Evolutionary conservation across 768 basidiomycete species (phyloP).

Genomic region (Mycena rosella): DNA sequence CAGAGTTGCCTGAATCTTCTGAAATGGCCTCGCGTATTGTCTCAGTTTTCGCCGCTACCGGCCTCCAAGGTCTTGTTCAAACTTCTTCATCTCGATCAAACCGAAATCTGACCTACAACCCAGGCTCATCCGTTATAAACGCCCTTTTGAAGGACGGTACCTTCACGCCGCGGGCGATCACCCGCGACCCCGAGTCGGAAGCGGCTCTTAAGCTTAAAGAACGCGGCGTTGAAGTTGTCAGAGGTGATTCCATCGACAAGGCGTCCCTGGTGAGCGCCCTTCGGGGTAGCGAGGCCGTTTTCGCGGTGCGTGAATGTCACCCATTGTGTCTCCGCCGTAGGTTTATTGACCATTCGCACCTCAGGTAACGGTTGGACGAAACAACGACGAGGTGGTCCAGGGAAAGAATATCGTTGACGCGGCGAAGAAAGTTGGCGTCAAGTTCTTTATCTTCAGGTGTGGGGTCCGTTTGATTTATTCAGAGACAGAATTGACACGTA

Average conservation of each 20-base stretch:
- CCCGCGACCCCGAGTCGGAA: conserved; percentile 2
- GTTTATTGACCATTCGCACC: not conserved
- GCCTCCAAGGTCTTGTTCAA: not conserved
- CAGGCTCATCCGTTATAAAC: conserved; percentile 4
- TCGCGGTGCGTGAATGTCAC: conserved; percentile 5
- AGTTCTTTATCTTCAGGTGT: conserved; percentile 37
- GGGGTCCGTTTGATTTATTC: not conserved
- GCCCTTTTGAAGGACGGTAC: conserved; percentile 9
- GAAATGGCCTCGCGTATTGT: conserved; percentile 8
- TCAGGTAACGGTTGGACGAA: conserved; percentile 26
- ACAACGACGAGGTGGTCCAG: too few species aligned
- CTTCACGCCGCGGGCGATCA: conserved; percentile 17
- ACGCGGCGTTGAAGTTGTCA: conserved; percentile 14
- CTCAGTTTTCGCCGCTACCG: conserved; percentile 11
- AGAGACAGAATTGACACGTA: not conserved
- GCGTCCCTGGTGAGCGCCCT: not conserved
- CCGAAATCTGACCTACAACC: not conserved
- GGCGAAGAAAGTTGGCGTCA: conserved; percentile 39
- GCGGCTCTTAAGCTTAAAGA: not conserved
- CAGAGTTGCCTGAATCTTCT: too few species aligned
- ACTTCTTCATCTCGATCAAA: too few species aligned
- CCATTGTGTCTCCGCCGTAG: not conserved
- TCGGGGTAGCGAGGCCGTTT: conserved; percentile 17
- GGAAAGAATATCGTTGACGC: conserved; percentile 44
- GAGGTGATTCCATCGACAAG: conserved; percentile 5